These are phyloP conservation scores for Schizochytrium sp. DNA, from an alignment of 108 stramenopile genomes.

Conservation along the genomic window DNA sequence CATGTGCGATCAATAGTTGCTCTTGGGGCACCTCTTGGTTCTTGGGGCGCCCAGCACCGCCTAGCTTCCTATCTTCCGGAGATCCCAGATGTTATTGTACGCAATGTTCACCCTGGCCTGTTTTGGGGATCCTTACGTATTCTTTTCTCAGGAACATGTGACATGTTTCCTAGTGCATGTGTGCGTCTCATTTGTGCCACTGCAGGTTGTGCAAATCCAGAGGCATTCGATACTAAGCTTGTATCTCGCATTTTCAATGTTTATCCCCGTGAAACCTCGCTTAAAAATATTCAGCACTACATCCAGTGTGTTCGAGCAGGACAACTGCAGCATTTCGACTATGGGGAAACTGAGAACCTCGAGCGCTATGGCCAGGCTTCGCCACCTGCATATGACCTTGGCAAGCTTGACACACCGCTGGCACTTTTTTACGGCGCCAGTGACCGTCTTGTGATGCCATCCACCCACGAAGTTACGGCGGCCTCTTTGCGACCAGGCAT, in stretches of 20 bases:
- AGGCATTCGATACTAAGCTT: conserved; percentile 20
- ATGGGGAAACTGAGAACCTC: conserved; percentile 24
- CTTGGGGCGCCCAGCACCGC: background rate
- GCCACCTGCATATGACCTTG: conserved; percentile 13
- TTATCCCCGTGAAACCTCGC: conserved; percentile 49
- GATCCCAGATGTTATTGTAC: conserved; percentile 34
- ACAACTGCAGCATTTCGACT: conserved; percentile 41
- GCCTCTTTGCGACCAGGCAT: background rate
- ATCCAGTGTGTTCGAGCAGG: conserved; percentile 50
- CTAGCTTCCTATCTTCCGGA: background rate
- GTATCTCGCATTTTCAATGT: conserved; percentile 25
- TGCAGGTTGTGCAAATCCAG: conserved; percentile 34
- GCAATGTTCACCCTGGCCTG: conserved; percentile 44
- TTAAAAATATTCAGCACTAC: conserved; percentile 56
- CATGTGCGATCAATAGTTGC: background rate
- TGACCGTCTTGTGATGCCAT: conserved; percentile 43
- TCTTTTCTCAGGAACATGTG: conserved; percentile 34
- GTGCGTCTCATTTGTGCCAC: background rate
- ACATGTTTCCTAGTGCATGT: background rate
- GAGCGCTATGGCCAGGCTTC: background rate
- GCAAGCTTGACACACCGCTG: background rate
- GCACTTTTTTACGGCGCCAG: conserved; percentile 43
- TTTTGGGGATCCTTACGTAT: background rate
- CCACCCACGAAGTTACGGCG: background rate
- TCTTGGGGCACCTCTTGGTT: conserved; percentile 39